phyloP scores from a whole-genome alignment of 768 basidiomycete genomes.

The Dioszegia hungarica region DNA sequence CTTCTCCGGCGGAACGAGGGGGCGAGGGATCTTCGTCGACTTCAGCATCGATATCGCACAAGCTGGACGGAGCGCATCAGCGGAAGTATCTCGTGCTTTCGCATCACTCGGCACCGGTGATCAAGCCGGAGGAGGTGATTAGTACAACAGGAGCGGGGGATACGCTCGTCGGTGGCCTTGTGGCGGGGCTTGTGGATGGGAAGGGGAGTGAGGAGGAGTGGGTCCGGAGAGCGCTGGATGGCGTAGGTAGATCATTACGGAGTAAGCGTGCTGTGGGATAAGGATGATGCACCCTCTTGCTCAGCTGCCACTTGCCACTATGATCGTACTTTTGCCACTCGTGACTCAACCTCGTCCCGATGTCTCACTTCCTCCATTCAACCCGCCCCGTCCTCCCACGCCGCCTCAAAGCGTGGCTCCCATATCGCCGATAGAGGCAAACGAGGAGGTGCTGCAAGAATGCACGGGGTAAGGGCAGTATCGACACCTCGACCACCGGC shows the following conservation, averaged over 20 bases:
- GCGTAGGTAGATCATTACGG: constrained; percentile 27
- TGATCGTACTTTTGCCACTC: too few relatives aligned
- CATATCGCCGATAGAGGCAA: too few relatives aligned
- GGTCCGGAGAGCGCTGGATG: constrained; percentile 24
- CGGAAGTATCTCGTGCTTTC: constrained; percentile 57
- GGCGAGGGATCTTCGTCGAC: too few relatives aligned
- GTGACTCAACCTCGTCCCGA: too few relatives aligned
- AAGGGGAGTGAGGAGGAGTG: constrained; percentile 15
- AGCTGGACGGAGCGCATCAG: constrained; percentile 1
- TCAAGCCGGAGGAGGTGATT: constrained; percentile 51
- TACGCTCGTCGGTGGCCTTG: constrained; percentile 74
- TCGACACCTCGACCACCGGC: too few relatives aligned
- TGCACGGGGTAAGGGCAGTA: too few relatives aligned
- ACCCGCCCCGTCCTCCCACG: too few relatives aligned
- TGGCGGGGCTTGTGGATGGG: constrained; percentile 57
- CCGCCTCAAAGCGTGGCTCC: too few relatives aligned
- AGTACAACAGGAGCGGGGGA: constrained; percentile 93
- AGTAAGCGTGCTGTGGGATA: constrained; percentile 32
- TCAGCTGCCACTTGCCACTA: too few relatives aligned
- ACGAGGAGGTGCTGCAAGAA: too few relatives aligned
- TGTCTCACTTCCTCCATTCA: too few relatives aligned
- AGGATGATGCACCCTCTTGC: background rate
- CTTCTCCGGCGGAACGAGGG: too few relatives aligned
- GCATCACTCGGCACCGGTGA: constrained; percentile 63
- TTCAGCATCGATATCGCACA: constrained; percentile 1